Evolutionary conservation across 2,329 filamentous ascomycete species (phyloP).

Genomic region (Pyrenochaeta sp.): DNA sequence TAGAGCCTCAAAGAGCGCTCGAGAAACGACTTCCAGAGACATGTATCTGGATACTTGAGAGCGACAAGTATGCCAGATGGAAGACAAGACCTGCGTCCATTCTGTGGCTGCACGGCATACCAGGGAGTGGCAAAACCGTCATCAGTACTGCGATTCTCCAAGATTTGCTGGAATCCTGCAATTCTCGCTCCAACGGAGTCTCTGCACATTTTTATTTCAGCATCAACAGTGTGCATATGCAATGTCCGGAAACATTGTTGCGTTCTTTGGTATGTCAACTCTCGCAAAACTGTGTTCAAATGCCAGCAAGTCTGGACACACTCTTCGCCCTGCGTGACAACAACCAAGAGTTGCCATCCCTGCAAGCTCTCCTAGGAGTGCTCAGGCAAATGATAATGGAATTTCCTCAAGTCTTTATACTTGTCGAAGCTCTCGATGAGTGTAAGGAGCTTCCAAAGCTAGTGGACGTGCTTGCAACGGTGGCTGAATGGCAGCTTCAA

Average conservation of each 20-base stretch:
- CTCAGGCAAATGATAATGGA: constrained; percentile 6
- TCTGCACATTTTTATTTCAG: constrained; percentile 21
- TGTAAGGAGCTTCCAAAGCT: constrained; percentile 6
- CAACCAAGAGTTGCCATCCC: not conserved
- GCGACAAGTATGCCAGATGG: not conserved
- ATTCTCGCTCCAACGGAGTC: constrained; percentile 6
- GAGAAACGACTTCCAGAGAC: constrained; percentile 30
- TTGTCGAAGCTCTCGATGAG: constrained; percentile 21
- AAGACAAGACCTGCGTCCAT: not conserved
- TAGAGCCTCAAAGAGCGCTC: constrained; percentile 43
- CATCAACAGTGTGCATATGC: constrained; percentile 45
- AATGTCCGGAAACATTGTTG: constrained; percentile 35
- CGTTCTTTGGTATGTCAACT: constrained; percentile 45
- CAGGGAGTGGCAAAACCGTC: constrained; percentile 9
- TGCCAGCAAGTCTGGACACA: not conserved
- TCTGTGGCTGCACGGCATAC: constrained; percentile 3
- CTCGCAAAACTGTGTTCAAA: constrained; percentile 9
- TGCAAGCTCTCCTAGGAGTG: not conserved
- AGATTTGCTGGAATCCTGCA: constrained; percentile 11
- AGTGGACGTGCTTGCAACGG: constrained; percentile 28
- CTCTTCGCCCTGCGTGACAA: not conserved
- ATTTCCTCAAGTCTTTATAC: constrained; percentile 8
- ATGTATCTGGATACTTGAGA: not conserved
- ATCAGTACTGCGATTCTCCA: constrained; percentile 3
- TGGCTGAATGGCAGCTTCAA: constrained; percentile 14